Percentiles rank a stretch among this genome's conserved stretches.
Conservation (phyloP, 352 stramenopile genomes). For the Pythium rishiriense region DNA sequence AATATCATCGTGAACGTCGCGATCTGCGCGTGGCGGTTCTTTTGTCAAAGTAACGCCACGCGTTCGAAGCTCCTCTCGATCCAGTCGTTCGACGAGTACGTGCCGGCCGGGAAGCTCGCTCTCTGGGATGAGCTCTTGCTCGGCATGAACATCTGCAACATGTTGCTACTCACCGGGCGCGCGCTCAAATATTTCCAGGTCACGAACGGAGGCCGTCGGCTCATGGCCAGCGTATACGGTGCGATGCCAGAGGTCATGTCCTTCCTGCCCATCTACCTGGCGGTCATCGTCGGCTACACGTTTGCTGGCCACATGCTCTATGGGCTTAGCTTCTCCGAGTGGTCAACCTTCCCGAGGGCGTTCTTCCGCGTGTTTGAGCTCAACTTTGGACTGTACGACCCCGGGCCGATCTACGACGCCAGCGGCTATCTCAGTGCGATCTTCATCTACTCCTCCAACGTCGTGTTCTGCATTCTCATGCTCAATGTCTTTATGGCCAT, state of each 20-base stretch:
- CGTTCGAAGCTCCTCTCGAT: conserved; percentile 45
- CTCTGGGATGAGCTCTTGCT: conserved; percentile 65
- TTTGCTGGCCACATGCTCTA: conserved; percentile 75
- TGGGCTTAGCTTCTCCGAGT: conserved; percentile 59
- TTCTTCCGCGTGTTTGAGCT: conserved; percentile 75
- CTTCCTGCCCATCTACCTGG: conserved; percentile 68
- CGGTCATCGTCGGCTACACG: conserved; percentile 67
- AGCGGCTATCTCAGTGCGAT: conserved; percentile 60
- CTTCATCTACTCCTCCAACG: conserved; percentile 70
- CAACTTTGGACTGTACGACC: conserved; percentile 73
- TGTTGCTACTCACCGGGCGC: conserved; percentile 58
- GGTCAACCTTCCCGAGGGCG: conserved; percentile 57
- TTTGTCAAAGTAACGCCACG: conserved; percentile 42
- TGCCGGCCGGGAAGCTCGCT: conserved; percentile 46
- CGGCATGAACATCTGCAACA: conserved; percentile 66
- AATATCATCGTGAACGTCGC: conserved; percentile 59
- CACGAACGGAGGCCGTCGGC: conserved; percentile 53
- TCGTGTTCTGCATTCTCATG: conserved; percentile 78
- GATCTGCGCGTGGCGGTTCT: conserved; percentile 63
- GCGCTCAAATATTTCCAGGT: conserved; percentile 78
- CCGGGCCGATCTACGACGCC: conserved; percentile 65
- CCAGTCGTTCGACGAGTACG: conserved; percentile 58
- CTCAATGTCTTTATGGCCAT: conserved; percentile 81
- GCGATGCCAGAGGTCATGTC: conserved; percentile 74
- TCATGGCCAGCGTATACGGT: conserved; percentile 71